Conservation (phyloP, 2,329 filamentous ascomycete genomes). For the Aquanectria penicillioides region DNA sequence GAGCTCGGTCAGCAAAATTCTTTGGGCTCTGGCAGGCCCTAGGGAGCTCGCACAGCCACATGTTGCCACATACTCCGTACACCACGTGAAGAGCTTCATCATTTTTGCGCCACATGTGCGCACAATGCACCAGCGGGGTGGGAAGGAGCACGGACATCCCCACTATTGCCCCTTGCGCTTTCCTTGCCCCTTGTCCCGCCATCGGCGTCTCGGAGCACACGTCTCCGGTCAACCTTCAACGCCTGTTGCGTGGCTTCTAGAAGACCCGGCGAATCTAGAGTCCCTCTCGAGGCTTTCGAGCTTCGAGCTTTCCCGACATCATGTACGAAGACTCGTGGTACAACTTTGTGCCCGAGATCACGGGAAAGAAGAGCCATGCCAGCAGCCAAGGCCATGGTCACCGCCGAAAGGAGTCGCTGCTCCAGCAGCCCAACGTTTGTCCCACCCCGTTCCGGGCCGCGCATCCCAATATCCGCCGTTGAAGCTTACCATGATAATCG, state of each 20-base stretch:
- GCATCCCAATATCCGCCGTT: constrained; percentile 27
- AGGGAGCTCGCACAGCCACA: constrained; percentile 18
- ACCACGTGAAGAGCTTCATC: constrained; percentile 21
- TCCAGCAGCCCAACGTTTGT: constrained; percentile 71
- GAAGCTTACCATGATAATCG: constrained; percentile 37
- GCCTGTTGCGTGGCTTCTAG: constrained; percentile 44
- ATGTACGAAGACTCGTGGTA: constrained; percentile 92
- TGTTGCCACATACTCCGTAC: constrained; percentile 2
- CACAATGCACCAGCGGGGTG: constrained; percentile 18
- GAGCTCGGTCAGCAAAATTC: constrained; percentile 42
- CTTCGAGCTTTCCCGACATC: constrained; percentile 38
- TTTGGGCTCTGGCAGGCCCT: constrained; percentile 35
- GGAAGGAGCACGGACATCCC: constrained; percentile 26
- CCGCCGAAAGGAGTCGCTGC: constrained; percentile 74
- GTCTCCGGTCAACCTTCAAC: constrained; percentile 42
- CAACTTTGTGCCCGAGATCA: constrained; percentile 74
- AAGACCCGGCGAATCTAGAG: constrained; percentile 29
- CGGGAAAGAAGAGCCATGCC: constrained; percentile 59
- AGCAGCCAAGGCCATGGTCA: constrained; percentile 62
- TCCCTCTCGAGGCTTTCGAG: constrained; percentile 23
- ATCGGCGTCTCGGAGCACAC: constrained; percentile 44
- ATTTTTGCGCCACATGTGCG: constrained; percentile 27
- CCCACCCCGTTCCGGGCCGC: not conserved
- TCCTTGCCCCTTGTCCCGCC: constrained; percentile 25
- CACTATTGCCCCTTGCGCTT: constrained; percentile 8